Conservation (phyloP, 2,329 filamentous ascomycete genomes). For the Xylariaceae sp. region DNA sequence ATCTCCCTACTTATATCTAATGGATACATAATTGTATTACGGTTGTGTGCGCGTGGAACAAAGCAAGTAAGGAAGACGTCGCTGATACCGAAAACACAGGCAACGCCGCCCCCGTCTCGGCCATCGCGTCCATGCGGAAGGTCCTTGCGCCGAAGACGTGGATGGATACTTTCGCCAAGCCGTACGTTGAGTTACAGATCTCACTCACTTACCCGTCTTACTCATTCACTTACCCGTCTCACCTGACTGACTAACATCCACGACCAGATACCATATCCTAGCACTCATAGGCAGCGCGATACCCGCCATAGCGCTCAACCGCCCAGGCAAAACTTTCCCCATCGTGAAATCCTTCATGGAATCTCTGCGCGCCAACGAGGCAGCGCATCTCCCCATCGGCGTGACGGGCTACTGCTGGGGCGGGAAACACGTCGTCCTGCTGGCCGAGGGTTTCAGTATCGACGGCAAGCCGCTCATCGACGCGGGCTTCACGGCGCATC, state of each 20-base stretch:
- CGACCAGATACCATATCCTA: slow-evolving; percentile 18
- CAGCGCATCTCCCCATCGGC: slow-evolving; percentile 37
- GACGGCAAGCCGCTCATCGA: slow-evolving; percentile 41
- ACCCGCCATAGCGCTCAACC: slow-evolving; percentile 33
- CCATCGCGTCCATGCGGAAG: slow-evolving; percentile 29
- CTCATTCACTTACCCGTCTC: too few relatives aligned
- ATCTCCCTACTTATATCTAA: too few relatives aligned
- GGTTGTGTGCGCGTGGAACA: not conserved
- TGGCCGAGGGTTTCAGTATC: slow-evolving; percentile 35
- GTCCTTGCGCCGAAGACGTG: slow-evolving; percentile 22
- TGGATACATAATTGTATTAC: not conserved
- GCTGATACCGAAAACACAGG: slow-evolving; percentile 10
- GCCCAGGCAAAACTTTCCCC: slow-evolving; percentile 31
- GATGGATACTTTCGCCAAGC: slow-evolving; percentile 27
- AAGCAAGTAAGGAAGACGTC: not conserved
- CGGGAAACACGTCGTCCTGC: slow-evolving; percentile 48
- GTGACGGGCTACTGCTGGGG: slow-evolving; percentile 61
- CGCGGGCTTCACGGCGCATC: slow-evolving; percentile 49
- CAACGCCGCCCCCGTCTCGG: slow-evolving; percentile 27
- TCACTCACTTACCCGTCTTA: not conserved
- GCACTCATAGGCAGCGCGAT: slow-evolving; percentile 26
- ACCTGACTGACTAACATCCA: too few relatives aligned
- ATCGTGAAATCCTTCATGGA: slow-evolving; percentile 36
- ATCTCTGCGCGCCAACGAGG: slow-evolving; percentile 32
- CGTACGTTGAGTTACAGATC: slow-evolving; percentile 21